Conservation (phyloP, 108 stramenopile genomes). For the Fragilariopsis cylindrus region DNA sequence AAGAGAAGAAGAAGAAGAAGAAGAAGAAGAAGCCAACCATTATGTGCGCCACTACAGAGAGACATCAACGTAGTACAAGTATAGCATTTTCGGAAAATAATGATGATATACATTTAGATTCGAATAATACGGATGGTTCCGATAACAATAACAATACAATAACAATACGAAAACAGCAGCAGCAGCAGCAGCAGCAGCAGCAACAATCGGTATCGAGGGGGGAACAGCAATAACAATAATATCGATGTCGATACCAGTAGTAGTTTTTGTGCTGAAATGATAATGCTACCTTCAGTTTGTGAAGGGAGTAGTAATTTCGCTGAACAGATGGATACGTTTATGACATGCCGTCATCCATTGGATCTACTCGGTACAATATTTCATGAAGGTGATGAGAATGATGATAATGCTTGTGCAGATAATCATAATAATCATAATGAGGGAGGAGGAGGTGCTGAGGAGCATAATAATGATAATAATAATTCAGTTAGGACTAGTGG, state of each 20-base stretch:
- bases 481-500: not conserved
- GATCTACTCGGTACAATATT: slow-evolving; percentile 1
- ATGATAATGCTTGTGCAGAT: not conserved
- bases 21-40: too few relatives aligned
- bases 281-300: slow-evolving; percentile 1
- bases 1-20: too few relatives aligned
- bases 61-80: too few relatives aligned
- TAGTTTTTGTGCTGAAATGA: slow-evolving; percentile 15
- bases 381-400: slow-evolving; percentile 5
- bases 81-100: too few relatives aligned
- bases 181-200: not conserved
- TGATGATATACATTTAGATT: too few relatives aligned
- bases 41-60: too few relatives aligned
- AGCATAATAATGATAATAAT: not conserved
- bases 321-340: slow-evolving; percentile 16
- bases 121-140: too few relatives aligned
- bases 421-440: not conserved
- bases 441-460: not conserved
- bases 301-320: slow-evolving; percentile 5
- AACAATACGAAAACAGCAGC: too few relatives aligned
- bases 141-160: too few relatives aligned
- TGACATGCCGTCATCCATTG: slow-evolving; percentile 15
- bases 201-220: not conserved
- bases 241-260: not conserved
- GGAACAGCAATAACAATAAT: not conserved